Percentiles rank a stretch among this genome's conserved stretches.
phyloP scores from a whole-genome alignment of 305 asterid species.

The Solanum hybrid region DNA sequence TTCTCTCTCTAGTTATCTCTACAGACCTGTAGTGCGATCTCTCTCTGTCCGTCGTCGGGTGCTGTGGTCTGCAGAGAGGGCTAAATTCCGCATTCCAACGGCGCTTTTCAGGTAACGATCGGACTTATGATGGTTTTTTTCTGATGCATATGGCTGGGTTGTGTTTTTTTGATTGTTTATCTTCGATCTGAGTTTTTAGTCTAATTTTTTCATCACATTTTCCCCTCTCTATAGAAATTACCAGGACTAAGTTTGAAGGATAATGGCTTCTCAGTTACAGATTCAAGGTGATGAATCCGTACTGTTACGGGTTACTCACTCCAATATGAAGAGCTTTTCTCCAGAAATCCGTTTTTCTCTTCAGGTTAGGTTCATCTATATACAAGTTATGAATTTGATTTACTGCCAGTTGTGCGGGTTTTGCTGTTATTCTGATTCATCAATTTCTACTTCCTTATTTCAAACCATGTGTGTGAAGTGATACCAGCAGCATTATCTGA shows the following conservation, averaged over 20 bases:
- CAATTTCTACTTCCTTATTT: neutral
- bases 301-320: slow-evolving; percentile 58
- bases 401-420: neutral
- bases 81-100: neutral
- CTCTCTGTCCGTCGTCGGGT: neutral
- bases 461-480: neutral
- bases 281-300: slow-evolving; percentile 69
- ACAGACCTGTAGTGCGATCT: neutral
- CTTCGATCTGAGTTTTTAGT: neutral
- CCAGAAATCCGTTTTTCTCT: slow-evolving; percentile 61
- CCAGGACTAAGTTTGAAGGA: neutral
- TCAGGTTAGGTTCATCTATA: slow-evolving; percentile 25
- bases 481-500: neutral
- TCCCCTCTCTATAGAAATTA: neutral
- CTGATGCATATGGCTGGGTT: neutral
- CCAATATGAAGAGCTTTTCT: slow-evolving; percentile 78
- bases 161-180: neutral
- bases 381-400: neutral
- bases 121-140: neutral
- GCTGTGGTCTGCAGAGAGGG: neutral
- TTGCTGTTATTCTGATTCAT: neutral
- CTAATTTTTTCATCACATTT: neutral
- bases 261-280: slow-evolving; percentile 54
- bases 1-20: neutral
- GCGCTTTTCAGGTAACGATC: neutral